phyloP scores from a whole-genome alignment of 2,329 filamentous ascomycete species.

The Claviceps humidiphila region DNA sequence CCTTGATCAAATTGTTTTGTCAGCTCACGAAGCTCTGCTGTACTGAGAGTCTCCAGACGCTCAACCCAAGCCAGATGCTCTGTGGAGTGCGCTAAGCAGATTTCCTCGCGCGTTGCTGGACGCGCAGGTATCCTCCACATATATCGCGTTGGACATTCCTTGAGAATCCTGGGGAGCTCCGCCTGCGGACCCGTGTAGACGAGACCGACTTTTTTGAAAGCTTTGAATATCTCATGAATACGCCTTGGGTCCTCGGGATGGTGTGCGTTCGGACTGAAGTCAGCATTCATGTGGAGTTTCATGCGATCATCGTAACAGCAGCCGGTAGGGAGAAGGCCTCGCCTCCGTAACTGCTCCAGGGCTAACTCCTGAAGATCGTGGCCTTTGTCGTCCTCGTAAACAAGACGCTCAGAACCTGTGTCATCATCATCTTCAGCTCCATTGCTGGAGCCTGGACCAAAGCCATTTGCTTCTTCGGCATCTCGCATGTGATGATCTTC shows the following conservation, averaged over 20 bases:
- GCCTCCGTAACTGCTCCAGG: constrained; percentile 25
- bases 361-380: constrained; percentile 24
- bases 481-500: constrained; percentile 32
- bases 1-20: constrained; percentile 49
- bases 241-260: constrained; percentile 90
- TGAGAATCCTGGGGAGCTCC: constrained; percentile 38
- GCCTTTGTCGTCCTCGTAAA: constrained; percentile 22
- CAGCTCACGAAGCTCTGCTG: constrained; percentile 53
- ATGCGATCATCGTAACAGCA: constrained; percentile 89
- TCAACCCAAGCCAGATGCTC: constrained; percentile 71
- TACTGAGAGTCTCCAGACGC: constrained; percentile 36
- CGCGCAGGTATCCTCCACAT: constrained; percentile 71
- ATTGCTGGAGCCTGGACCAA: constrained; percentile 9
- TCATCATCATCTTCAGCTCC: constrained; percentile 17
- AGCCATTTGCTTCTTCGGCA: constrained; percentile 18
- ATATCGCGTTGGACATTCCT: constrained; percentile 42
- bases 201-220: constrained; percentile 69
- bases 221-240: constrained; percentile 86
- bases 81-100: constrained; percentile 65
- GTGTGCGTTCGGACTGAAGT: constrained; percentile 58
- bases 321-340: constrained; percentile 52
- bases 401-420: constrained; percentile 20
- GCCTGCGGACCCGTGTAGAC: constrained; percentile 49
- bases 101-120: constrained; percentile 65
- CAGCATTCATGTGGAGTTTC: constrained; percentile 85